Evolutionary conservation across 148 eudicot genomes (phyloP).

Genomic region (Rhododendron ferrugineum): DNA sequence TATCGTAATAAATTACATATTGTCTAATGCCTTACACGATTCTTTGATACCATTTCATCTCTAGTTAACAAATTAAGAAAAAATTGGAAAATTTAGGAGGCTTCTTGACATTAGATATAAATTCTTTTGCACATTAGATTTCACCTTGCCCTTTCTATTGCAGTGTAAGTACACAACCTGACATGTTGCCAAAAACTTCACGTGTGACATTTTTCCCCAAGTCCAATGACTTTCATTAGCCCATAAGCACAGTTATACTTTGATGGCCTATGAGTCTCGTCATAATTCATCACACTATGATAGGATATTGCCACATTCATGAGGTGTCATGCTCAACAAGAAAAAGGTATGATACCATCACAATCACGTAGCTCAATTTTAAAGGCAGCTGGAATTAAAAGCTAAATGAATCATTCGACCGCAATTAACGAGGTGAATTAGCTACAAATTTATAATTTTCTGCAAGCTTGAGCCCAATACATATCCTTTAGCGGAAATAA

Average conservation of each 20-base stretch:
- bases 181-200: background rate
- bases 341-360: background rate
- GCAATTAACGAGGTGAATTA: background rate
- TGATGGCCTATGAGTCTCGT: background rate
- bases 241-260: background rate
- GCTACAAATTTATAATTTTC: background rate
- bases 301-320: background rate
- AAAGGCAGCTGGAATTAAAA: background rate
- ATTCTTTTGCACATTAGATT: too few species aligned
- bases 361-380: background rate
- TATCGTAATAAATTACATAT: too few species aligned
- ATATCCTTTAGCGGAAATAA: too few species aligned
- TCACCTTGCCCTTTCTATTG: too few species aligned
- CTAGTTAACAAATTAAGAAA: too few species aligned
- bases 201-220: background rate
- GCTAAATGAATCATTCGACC: background rate
- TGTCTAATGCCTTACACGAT: too few species aligned
- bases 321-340: background rate
- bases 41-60: too few species aligned
- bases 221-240: background rate
- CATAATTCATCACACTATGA: background rate
- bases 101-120: too few species aligned
- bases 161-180: too few species aligned
- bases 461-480: background rate
- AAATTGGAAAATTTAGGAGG: too few species aligned